Percentiles rank a stretch among this genome's conserved stretches.
Conservation (phyloP, 495 filamentous ascomycete species). For the Penicillium cosmopolitanum region DNA sequence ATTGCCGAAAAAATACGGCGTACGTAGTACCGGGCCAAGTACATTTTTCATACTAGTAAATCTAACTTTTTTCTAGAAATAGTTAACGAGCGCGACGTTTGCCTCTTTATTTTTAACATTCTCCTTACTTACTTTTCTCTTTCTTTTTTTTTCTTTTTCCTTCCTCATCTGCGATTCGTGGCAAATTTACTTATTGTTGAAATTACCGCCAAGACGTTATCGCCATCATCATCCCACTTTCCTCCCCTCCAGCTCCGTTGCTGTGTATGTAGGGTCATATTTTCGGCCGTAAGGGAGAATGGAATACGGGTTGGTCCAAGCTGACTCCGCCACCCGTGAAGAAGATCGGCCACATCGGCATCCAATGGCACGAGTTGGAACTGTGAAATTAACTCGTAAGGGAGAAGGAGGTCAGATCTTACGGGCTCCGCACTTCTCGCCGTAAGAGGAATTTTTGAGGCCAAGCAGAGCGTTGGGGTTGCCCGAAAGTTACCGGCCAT, state of each 20-base stretch:
- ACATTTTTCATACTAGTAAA: too few species aligned
- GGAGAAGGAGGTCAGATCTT: not conserved
- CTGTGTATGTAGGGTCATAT: too few species aligned
- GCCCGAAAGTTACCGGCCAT: slow-evolving; percentile 1
- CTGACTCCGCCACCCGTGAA: slow-evolving; percentile 8
- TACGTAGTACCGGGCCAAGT: not conserved
- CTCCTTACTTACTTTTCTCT: not conserved
- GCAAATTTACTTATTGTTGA: not conserved
- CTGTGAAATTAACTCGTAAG: not conserved
- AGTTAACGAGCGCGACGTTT: not conserved
- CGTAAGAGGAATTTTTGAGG: not conserved
- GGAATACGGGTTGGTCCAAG: slow-evolving; percentile 5
- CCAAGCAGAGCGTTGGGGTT: not conserved
- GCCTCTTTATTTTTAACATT: slow-evolving; percentile 9
- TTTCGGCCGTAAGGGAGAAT: not conserved
- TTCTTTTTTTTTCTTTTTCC: not conserved
- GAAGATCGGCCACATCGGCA: slow-evolving; percentile 1
- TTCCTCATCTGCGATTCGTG: not conserved
- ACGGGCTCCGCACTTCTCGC: not conserved
- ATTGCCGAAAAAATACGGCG: slow-evolving; percentile 4
- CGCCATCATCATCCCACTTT: not conserved
- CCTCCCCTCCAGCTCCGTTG: too few species aligned
- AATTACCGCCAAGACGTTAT: not conserved
- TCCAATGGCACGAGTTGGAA: not conserved
- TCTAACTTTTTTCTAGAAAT: not conserved